phyloP scores from a whole-genome alignment of 768 basidiomycete genomes.

The Cubamyces sp. region DNA sequence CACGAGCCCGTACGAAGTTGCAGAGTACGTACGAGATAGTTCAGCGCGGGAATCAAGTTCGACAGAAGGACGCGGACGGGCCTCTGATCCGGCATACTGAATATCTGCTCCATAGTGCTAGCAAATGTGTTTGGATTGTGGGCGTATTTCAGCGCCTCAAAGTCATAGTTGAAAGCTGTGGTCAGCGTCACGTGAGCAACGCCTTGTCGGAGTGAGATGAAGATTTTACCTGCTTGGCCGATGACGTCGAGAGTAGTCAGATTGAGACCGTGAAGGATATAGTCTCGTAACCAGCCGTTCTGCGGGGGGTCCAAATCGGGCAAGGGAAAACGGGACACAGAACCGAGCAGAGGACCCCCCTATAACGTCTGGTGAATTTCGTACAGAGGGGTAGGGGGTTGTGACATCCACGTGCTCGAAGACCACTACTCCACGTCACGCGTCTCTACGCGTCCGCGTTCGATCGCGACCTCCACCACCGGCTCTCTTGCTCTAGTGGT shows the following conservation, averaged over 20 bases:
- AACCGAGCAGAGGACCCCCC: no score
- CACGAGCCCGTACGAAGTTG: no score
- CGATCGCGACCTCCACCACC: no score
- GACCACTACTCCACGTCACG: no score
- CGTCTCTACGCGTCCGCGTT: no score
- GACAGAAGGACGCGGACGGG: conserved; percentile 23
- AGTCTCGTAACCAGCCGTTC: no score
- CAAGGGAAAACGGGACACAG: no score
- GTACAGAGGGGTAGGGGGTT: no score
- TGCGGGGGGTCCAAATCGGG: no score
- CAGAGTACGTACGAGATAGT: conserved; percentile 22
- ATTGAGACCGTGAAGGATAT: conserved; percentile 40
- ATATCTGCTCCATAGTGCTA: conserved; percentile 35
- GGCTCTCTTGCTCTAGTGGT: no score
- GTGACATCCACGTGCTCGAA: no score
- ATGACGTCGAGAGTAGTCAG: conserved; percentile 47
- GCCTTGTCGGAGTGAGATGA: background rate
- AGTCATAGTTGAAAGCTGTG: conserved; percentile 43
- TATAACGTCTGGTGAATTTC: no score
- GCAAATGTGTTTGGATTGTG: conserved; percentile 38
- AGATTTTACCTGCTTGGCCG: conserved; percentile 42
- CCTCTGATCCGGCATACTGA: conserved; percentile 20
- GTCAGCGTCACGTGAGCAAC: background rate
- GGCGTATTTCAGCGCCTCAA: conserved; percentile 35
- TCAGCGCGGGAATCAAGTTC: conserved; percentile 25